Base-by-base conservation (phyloP, 1,139 yeast species). In the Geotrichum fermentans region DNA sequence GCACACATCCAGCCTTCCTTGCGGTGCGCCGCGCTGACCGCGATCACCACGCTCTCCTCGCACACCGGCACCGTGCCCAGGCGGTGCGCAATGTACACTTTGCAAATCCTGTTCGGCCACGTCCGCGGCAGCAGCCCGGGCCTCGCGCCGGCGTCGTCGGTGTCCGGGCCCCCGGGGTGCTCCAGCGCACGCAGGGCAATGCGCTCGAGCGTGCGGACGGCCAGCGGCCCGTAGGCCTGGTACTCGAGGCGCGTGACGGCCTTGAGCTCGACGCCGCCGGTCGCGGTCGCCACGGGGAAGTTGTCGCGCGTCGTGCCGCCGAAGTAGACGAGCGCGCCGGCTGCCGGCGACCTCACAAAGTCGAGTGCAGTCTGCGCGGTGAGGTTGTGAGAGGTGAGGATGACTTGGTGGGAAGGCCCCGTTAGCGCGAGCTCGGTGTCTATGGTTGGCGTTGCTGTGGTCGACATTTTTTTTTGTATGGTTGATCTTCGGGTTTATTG, bases 321-420 rank as follows among this genome's bases (percentile, higher is more conserved):
- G 61, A 75, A 75, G 42, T 66, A 63, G 7, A 75, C 70, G 2
- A 73, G 66, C 0, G 78, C 79, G 1, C 79, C 79, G 0, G 77
- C 74, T 13, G 58, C 54, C 3, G 65, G 64, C 36, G 58, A 49
- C 35, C 61, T 58, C 29, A 64, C 69, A 52, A 62, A 62, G 16
- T 58, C 50, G 29, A 63, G 54, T 3, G 32, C 47, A 2, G 20
- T 16, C 10, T 20, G 17, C 2, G 50, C 41, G 53, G 50, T 18
- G 16, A 47, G 5, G n/a, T 28, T n/a, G 2, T 34, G 16, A 14
- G 32, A 26, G 4, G 49, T 45, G 5, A 45, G 20, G 11, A 29
- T 8, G 13, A 35, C 45, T 28, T 42, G 28, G 38, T 35, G 40
- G 11, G 35, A 11, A 24, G 6, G 8, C 8, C 28, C 28, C 6